Evolutionary conservation across 768 basidiomycete species (phyloP), one percentile per base, ranked within the genome.

Genomic region (Russula ochroleuca): DNA sequence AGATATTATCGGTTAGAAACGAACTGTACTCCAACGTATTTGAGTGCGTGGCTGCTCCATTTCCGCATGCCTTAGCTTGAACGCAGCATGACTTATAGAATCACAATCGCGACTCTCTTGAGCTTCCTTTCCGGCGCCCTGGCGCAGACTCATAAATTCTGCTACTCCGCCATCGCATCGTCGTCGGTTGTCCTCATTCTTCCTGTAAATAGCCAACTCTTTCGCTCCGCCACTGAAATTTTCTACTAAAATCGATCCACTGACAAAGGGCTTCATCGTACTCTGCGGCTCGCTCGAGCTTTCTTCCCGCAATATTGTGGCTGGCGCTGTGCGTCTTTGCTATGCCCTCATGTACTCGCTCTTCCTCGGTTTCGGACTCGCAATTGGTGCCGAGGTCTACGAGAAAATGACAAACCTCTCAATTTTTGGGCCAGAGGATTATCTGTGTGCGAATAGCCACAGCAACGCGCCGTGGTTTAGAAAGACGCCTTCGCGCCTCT

Each of bases 21-120:
- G 88, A 92, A 71, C 74, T 94, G 17, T 92, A 91, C 69, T 83
- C 82, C 7, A 89, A 90, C 61, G 83, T 94, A 35, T 93, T 90
- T 62, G 90, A 91, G 83, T 84, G 48, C 37, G 82, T 75, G 5
- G 43, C 13, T 40, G 14, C 14, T 28, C 15, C 15, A 2, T 31
- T 23, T n/a, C 1, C 50, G 53, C 31, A 47, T 71, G 25, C 67
- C 19, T 40, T 11, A 54, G 40, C 48, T 13, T 40, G 25, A 14
- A 54, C 45, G 5, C 43, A 33, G 5, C 10, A 28, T 19, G 25
- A 53, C 13, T 58, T 13, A 33, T 71, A 88, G 86, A 69, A 91
- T 94, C 64, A 89, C 87, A 14, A 81, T 92, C 55, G 86, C 92
- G 5, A 87, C 85, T 3, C 75, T 93, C 28, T 81, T 90, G 73